Base-by-base conservation (phyloP, 2,329 filamentous ascomycete species). In the Pseudogymnoascus sp. region DNA sequence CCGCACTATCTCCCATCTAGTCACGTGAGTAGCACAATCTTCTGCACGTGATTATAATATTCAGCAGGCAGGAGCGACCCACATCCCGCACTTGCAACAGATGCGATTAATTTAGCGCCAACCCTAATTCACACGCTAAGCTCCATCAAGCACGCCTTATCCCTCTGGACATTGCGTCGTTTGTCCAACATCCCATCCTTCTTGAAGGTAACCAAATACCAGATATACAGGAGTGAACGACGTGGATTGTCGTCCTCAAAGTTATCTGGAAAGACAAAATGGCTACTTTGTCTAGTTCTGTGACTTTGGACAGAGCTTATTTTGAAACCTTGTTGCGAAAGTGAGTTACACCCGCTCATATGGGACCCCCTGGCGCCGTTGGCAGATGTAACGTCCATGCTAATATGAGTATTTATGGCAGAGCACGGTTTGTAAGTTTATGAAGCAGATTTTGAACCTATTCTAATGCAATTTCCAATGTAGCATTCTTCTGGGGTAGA, bases 261-360 rank as follows among this genome's bases (percentile, higher is more conserved):
- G n/a, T 57, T 34, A 57, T 57, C 51, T 57, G n/a, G 5, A 57
- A 57, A 57, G 51, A 13, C 28, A 19, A 57, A 57, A 57, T 61
- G 61, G 41, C 23, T 34, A 21, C 36, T 54, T 57, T 43, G 23
- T 39, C 34, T 16, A 25, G 23, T 51, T 75, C 79, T 68, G 81
- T 88, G 61, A 86, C 84, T 8, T 80, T 88, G 68, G 83, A 84
- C 67, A 84, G 81, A 71, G 74, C 76, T 61, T 84, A 88, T 75
- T 84, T 88, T 69, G 82, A 88, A 70, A 83, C 84, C 64, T 77
- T 89, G 57, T 71, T 87, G 62, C 80, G 82, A 72, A 82, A 84
- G 87, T 89, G 75, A 77, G 81, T 74, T 21, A 51, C 64, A 66
- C 57, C 34, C 60, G 51, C 57, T 62, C 28, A 39, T 31, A 60